Percentiles rank a stretch among this genome's conserved stretches.
Conservation (phyloP, 2,329 filamentous ascomycete species). For the Aspergillus spinulosporus region DNA sequence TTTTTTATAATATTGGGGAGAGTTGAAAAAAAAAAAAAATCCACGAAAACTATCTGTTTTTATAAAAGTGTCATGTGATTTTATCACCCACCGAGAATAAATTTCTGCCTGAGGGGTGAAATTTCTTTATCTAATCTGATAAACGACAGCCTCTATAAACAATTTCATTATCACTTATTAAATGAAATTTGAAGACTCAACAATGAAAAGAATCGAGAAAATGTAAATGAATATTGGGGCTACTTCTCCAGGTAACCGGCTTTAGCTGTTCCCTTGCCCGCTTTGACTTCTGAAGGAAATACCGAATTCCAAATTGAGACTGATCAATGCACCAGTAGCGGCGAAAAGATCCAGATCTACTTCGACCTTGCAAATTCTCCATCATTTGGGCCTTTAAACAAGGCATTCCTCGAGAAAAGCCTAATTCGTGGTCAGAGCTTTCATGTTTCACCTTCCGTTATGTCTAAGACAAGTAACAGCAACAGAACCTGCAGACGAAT, state of each 20-base stretch:
- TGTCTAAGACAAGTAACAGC: slow-evolving; percentile 27
- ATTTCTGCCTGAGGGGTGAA: background rate
- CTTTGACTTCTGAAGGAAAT: background rate
- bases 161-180: background rate
- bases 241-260: background rate
- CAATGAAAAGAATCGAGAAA: background rate
- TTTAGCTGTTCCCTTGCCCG: background rate
- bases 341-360: slow-evolving; percentile 26
- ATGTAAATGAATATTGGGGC: background rate
- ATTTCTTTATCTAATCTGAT: background rate
- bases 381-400: slow-evolving; percentile 16
- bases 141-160: background rate
- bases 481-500: slow-evolving; percentile 39
- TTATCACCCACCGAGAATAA: background rate
- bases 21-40: background rate
- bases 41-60: background rate
- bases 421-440: background rate
- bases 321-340: slow-evolving; percentile 15
- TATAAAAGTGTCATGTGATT: slow-evolving; percentile 2
- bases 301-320: slow-evolving; percentile 18
- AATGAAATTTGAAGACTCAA: background rate
- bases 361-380: slow-evolving; percentile 15
- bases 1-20: background rate
- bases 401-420: slow-evolving; percentile 24
- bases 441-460: background rate